Base-by-base conservation (phyloP, 2,329 filamentous ascomycete species). In the Colletotrichum siamense region DNA sequence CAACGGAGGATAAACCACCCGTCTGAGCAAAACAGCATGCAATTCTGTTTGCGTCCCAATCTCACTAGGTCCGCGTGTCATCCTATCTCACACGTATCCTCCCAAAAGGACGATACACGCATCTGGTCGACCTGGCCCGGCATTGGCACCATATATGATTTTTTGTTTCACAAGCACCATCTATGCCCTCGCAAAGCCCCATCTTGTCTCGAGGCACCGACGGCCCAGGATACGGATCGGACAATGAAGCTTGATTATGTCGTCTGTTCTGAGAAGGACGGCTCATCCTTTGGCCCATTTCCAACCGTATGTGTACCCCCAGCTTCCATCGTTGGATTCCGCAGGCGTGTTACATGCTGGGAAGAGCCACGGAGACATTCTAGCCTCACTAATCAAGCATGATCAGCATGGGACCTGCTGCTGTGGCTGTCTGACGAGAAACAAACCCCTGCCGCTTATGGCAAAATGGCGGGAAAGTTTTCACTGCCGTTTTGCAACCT, bases 391-490 rank as follows among this genome's bases (percentile, higher is more conserved):
- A 55, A 52, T 32, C 34, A 44, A 59, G 44, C 30, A 30, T 61
- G 70, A 76, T 76, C 73, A 62, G 73, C 73, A 64, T 44, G 57
- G 65, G 22, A 26, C 59, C 64, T 44, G 70, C 32, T 32, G 22
- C 26, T 39, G 73, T 76, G 70, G 70, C 70, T 76, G 64, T 76
- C 34, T 76, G 49, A 55, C 36, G 64, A 73, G 59, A 65, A 73
- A 69, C 36, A 59, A 73, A 59, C 64, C 70, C 44, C 63, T 64
- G 63, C 64, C 59, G 34, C 59, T 69, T 59, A 24, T 61, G 73
- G 70, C 32, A 69, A 30, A 57, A 76, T 55, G 44, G 39, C 64
- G 30, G 52, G 28, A 39, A 65, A 65, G 64, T 49, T 65, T 59
- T 28, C 44, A 69, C 55, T 65, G 65, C 57, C 39, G 64, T 49